Percentiles rank a stretch among this genome's conserved stretches.
Evolutionary conservation across 495 filamentous ascomycete species (phyloP).

Genomic region (Annulohypoxylon moriforme): DNA sequence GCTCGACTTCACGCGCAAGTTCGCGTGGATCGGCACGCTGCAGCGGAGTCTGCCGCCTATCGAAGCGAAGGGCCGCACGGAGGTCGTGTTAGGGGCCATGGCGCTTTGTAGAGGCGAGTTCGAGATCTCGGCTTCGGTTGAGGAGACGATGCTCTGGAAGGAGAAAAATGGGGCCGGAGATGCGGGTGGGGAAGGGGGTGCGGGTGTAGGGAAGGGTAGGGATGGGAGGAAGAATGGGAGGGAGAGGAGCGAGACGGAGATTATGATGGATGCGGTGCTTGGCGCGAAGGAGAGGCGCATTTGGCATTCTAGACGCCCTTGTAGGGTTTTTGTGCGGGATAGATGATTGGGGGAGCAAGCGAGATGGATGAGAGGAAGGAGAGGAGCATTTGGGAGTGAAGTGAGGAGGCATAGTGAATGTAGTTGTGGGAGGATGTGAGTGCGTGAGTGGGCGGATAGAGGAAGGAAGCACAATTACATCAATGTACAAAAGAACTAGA

Average conservation of each 20-base stretch:
- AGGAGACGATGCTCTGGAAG: constrained; percentile 72
- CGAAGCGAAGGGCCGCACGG: constrained; percentile 62
- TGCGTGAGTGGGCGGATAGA: not conserved
- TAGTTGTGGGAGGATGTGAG: not conserved
- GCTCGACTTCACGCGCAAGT: constrained; percentile 83
- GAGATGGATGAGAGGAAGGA: not conserved
- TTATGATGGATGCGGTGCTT: constrained; percentile 62
- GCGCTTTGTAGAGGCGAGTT: constrained; percentile 83
- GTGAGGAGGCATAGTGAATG: not conserved
- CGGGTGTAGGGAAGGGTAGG: not conserved
- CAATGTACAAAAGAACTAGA: constrained; percentile 3
- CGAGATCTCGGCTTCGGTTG: constrained; percentile 82
- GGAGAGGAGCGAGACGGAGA: constrained; percentile 47
- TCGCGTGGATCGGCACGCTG: constrained; percentile 85
- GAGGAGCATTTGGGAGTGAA: not conserved
- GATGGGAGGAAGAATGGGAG: not conserved
- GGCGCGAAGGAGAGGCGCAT: constrained; percentile 73
- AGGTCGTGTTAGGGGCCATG: constrained; percentile 72
- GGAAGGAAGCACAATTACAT: not conserved
- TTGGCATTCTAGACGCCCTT: constrained; percentile 76
- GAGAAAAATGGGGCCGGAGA: not conserved
- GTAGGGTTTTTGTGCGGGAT: constrained; percentile 69
- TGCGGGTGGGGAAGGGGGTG: not conserved
- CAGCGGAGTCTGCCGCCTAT: constrained; percentile 77
- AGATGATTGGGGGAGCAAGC: constrained; percentile 10